Evolutionary conservation across 169 alveolate genomes (phyloP).

Genomic region (Cryptosporidium sp.): DNA sequence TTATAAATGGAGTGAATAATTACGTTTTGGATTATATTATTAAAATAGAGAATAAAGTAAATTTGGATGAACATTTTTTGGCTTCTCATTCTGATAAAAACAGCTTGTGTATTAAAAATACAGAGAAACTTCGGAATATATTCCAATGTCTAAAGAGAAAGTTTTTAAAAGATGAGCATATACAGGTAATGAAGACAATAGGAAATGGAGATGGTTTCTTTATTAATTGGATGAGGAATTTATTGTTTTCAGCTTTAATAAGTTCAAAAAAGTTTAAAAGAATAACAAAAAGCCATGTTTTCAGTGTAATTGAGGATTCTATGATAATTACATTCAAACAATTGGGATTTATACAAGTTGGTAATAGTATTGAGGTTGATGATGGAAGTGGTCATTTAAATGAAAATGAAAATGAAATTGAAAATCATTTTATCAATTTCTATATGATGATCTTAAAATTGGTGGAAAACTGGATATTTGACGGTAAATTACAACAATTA

Average conservation of each 20-base stretch:
- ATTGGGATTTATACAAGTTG: neutral
- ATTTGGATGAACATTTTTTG: too few relatives aligned
- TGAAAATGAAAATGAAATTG: too few relatives aligned
- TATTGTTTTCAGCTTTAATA: neutral
- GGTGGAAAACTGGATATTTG: neutral
- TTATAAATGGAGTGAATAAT: neutral
- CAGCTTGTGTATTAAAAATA: neutral
- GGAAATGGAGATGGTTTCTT: neutral
- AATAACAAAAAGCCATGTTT: neutral
- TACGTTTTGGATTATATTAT: neutral
- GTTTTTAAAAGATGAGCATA: neutral
- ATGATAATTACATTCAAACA: neutral
- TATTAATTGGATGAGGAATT: slow-evolving; percentile 4
- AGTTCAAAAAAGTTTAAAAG: neutral
- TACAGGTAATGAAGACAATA: neutral
- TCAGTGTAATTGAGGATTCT: neutral
- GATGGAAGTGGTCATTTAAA: too few relatives aligned
- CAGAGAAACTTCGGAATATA: neutral
- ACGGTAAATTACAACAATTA: too few relatives aligned
- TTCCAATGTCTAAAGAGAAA: neutral
- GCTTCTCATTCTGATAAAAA: neutral
- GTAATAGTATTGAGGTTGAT: too few relatives aligned
- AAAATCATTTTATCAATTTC: neutral
- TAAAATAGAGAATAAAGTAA: neutral
- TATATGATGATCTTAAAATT: neutral